Evolutionary conservation across 179 eudicot genomes (phyloP).

Genomic region (Drosera spatulata): DNA sequence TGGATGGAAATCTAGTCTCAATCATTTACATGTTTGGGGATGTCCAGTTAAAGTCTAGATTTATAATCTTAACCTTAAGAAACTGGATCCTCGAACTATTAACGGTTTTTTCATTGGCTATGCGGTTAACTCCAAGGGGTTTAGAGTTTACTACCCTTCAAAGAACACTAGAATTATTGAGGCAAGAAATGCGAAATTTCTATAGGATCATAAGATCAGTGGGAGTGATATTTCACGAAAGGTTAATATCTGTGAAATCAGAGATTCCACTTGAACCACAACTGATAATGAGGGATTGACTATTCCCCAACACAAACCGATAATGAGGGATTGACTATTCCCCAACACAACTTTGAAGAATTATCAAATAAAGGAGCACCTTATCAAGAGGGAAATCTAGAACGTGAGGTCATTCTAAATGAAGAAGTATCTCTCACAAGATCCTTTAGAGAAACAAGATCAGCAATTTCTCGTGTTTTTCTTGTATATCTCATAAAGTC

Average conservation of each 20-base stretch:
- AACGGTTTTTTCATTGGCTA: neutral
- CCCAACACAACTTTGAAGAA: neutral
- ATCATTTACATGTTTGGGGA: neutral
- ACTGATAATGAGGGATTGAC: neutral
- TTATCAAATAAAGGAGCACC: neutral
- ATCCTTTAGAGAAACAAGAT: neutral
- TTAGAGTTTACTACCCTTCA: neutral
- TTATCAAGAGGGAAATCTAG: too few species aligned
- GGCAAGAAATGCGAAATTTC: neutral
- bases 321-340: too few species aligned
- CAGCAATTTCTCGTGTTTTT: slow-evolving; percentile 3
- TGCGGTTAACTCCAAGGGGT: neutral
- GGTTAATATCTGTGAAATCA: neutral
- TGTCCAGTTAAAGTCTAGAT: neutral
- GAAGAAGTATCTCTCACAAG: neutral
- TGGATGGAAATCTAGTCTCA: neutral
- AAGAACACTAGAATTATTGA: neutral
- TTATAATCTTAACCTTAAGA: neutral
- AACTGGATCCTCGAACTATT: neutral
- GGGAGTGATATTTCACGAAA: neutral
- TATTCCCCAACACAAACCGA: too few species aligned
- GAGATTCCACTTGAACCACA: neutral
- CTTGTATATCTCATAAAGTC: slow-evolving; percentile 2
- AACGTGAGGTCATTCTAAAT: neutral
- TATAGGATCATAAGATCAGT: neutral